Conservation (phyloP, 352 stramenopile genomes). For the Pythium brassicae region DNA sequence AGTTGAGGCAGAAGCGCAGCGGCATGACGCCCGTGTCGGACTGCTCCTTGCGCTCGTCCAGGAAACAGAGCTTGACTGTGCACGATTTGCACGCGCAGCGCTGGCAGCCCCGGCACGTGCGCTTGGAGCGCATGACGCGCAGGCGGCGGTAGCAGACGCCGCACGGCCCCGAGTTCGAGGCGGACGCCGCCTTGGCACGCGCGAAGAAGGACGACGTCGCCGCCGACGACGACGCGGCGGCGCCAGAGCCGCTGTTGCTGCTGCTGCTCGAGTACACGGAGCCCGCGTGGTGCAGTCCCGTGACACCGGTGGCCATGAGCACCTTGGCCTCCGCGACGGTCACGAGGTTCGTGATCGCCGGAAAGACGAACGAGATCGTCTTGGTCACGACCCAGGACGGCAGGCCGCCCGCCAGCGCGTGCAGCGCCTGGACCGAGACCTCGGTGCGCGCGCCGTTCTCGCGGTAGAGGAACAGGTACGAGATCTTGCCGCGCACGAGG, state of each 20-base stretch:
- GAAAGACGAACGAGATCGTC: constrained; percentile 33
- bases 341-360: constrained; percentile 29
- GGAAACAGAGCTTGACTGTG: constrained; percentile 26
- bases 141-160: constrained; percentile 35
- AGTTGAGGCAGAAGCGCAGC: constrained; percentile 35
- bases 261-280: constrained; percentile 4
- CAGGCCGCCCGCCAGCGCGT: constrained; percentile 30
- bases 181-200: background rate
- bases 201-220: background rate
- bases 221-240: too few species aligned
- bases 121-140: constrained; percentile 30
- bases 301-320: constrained; percentile 20
- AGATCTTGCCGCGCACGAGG: constrained; percentile 36
- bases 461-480: constrained; percentile 31
- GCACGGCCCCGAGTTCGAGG: constrained; percentile 17
- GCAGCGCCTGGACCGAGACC: constrained; percentile 26
- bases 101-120: constrained; percentile 22
- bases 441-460: constrained; percentile 29
- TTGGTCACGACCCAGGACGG: constrained; percentile 32
- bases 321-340: constrained; percentile 26
- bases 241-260: constrained; percentile 5
- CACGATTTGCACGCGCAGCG: constrained; percentile 29
- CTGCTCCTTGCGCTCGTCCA: constrained; percentile 28
- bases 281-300: constrained; percentile 9
- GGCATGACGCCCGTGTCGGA: constrained; percentile 20